Conservation (phyloP, 495 filamentous ascomycete species). For the Lepidopterella palustris region DNA sequence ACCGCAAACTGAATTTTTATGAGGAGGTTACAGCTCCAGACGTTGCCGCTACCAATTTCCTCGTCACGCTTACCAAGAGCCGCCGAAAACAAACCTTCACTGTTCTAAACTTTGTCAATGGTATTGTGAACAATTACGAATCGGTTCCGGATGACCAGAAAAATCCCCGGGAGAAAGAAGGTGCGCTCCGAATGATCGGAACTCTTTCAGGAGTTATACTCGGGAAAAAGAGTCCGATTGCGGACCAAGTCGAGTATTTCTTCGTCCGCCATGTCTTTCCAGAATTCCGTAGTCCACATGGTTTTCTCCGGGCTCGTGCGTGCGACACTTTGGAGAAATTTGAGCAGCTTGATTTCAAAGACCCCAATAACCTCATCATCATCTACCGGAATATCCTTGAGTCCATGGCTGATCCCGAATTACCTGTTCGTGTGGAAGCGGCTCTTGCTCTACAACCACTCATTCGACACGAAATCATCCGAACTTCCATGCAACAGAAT, state of each 20-base stretch:
- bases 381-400: slow-evolving; percentile 96
- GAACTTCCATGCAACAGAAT: slow-evolving; percentile 89
- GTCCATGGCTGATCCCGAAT: slow-evolving; percentile 85
- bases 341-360: slow-evolving; percentile 91
- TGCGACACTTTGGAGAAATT: slow-evolving; percentile 98
- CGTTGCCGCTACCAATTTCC: slow-evolving; percentile 92
- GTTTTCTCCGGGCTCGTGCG: slow-evolving; percentile 88
- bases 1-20: slow-evolving; percentile 94
- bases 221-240: slow-evolving; percentile 95
- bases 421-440: slow-evolving; percentile 91
- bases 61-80: slow-evolving; percentile 88
- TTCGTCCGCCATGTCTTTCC: slow-evolving; percentile 97
- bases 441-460: slow-evolving; percentile 90
- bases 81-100: slow-evolving; percentile 94
- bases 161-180: slow-evolving; percentile 90
- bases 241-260: slow-evolving; percentile 98
- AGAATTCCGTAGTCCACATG: slow-evolving; percentile 88
- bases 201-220: slow-evolving; percentile 89
- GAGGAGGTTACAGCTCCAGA: slow-evolving; percentile 95
- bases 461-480: slow-evolving; percentile 90
- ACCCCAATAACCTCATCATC: slow-evolving; percentile 84
- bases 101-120: slow-evolving; percentile 87
- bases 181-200: slow-evolving; percentile 93
- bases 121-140: slow-evolving; percentile 86
- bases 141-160: slow-evolving; percentile 76